phyloP scores from a whole-genome alignment of 768 basidiomycete species.

The Neoboletus brunneissimus region DNA sequence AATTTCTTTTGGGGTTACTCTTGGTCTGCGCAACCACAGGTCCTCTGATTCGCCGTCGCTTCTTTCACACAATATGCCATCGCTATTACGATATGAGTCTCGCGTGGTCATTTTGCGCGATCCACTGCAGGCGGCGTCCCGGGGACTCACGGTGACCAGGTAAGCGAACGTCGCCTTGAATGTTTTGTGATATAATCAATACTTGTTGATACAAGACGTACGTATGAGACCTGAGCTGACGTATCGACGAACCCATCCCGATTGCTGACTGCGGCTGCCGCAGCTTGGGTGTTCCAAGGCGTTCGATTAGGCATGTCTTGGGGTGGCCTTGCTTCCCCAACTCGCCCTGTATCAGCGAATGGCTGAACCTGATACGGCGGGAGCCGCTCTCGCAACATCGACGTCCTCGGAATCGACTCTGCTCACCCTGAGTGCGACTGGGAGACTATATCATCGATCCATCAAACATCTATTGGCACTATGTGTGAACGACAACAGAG shows the following conservation, averaged over 20 bases:
- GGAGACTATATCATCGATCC: neutral
- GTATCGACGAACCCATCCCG: too few relatives aligned
- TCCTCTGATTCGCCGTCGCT: neutral
- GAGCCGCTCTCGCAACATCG: neutral
- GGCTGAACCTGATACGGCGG: neutral
- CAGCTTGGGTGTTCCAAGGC: neutral
- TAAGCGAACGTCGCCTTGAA: neutral
- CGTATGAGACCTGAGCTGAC: neutral
- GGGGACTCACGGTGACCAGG: neutral
- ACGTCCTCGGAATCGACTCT: neutral
- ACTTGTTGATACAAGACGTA: too few relatives aligned
- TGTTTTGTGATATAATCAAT: neutral
- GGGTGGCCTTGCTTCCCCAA: neutral
- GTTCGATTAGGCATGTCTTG: neutral
- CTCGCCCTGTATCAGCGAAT: neutral
- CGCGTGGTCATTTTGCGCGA: neutral
- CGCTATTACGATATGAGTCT: neutral
- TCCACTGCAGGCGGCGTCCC: neutral
- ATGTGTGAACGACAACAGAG: too few relatives aligned
- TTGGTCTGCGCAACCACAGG: neutral
- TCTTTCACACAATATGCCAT: neutral
- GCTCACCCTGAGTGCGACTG: neutral
- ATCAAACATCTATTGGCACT: neutral
- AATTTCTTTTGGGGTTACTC: neutral
- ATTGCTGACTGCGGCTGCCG: neutral